Evolutionary conservation across 805 yeast genomes (phyloP), one percentile per base, ranked within the genome.

Genomic region (Pichia phayaonensis): DNA sequence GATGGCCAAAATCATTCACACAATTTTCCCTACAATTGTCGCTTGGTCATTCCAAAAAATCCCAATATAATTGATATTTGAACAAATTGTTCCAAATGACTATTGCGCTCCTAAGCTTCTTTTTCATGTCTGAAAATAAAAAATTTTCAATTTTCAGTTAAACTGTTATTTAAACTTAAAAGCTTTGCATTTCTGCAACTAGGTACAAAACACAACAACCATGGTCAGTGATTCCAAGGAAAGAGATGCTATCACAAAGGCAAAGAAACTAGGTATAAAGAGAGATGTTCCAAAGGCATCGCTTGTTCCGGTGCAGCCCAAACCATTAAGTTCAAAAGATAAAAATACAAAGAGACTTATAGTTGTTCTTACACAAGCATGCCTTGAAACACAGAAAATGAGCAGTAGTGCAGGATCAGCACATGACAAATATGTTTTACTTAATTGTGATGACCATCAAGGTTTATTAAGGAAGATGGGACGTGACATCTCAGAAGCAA

Each of bases 401-500:
- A 83, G 88, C 44, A 77, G 88, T 2, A 64, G 66, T 34, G 80
- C 83, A 21, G 87, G 89, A 16, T 79, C 83, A 11, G 81, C 84
- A 46, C 95, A 92, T 47, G 98, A 94, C 64, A 89, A 94, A 67
- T 94, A 84, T 64, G 97, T 96, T 0, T 72, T 94, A 54, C 75
- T 94, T 62, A 94, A 94, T 72, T 94, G 99, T 74, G 99, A 94
- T 68, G 99, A 94, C 66, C 99, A 94, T 67, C 99, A 94, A 72
- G 97, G 97, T 16, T 74, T 92, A 47, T 73, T 94, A 61, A 85
- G 92, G 67, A 92, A 90, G 66, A 89, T 92, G 95, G 96, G 95
- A 48, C 81, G 98, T 65, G 98, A 94, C 64, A 92, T 94, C 56
- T 88, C 96, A 45, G 99, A 94, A 65, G 98, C 97, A 8, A 82